Conservation (phyloP, 768 basidiomycete species). For the Mycena capillaripes region DNA sequence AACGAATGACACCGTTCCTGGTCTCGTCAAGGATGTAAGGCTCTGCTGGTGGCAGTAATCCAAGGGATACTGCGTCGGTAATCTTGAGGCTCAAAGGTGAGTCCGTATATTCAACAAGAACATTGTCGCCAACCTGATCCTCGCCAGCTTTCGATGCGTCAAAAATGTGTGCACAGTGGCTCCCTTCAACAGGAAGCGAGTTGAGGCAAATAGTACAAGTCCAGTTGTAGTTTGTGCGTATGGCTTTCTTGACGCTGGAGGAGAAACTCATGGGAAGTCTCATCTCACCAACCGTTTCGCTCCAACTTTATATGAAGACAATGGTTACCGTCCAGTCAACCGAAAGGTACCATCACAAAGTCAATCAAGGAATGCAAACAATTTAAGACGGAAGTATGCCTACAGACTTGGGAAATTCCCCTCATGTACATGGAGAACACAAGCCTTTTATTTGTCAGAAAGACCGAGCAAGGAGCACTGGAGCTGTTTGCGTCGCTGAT, state of each 20-base stretch:
- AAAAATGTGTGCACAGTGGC: slow-evolving; percentile 2
- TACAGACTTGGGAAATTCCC: too few species aligned
- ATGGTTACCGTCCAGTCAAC: too few species aligned
- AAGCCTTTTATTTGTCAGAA: too few species aligned
- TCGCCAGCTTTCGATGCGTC: not conserved
- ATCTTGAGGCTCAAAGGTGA: not conserved
- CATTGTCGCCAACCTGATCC: not conserved
- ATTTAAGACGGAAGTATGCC: too few species aligned
- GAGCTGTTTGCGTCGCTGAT: too few species aligned
- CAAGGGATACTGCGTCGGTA: slow-evolving; percentile 11
- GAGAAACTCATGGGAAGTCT: too few species aligned
- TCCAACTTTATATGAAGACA: too few species aligned
- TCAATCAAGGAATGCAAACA: too few species aligned
- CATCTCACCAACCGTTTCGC: too few species aligned
- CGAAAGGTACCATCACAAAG: too few species aligned
- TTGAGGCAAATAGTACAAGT: slow-evolving; percentile 13
- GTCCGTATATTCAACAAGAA: not conserved
- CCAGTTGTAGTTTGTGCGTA: not conserved
- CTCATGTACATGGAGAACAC: too few species aligned
- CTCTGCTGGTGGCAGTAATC: not conserved
- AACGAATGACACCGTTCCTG: slow-evolving; percentile 15
- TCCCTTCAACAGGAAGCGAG: not conserved
- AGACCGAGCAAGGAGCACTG: too few species aligned
- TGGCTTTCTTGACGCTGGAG: not conserved
- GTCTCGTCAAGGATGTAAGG: not conserved